Conservation (phyloP, 1,139 yeast species). For the Nakaseomyces sp. region DNA sequence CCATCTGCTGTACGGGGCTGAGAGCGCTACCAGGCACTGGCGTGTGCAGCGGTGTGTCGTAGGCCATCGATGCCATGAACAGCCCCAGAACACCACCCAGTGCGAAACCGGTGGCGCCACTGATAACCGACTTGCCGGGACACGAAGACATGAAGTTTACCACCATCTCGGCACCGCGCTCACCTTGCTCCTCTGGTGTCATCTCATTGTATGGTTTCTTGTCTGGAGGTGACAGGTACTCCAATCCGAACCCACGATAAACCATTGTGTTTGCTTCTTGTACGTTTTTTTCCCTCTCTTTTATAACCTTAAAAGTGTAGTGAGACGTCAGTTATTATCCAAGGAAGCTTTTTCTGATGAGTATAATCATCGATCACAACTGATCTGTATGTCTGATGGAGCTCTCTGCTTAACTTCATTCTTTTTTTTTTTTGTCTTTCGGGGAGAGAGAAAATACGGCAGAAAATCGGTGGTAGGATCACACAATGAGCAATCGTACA, state of each 20-base stretch:
- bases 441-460: no score
- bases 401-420: no score
- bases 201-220: slow-evolving; percentile 52
- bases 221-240: slow-evolving; percentile 32
- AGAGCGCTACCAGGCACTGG: slow-evolving; percentile 37
- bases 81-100: slow-evolving; percentile 94
- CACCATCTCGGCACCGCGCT: slow-evolving; percentile 80
- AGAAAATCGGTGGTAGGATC: no score
- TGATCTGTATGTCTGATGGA: no score
- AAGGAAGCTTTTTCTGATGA: no score
- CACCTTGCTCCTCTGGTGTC: slow-evolving; percentile 91
- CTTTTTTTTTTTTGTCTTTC: no score
- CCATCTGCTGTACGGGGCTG: slow-evolving; percentile 34
- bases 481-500: no score
- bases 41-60: slow-evolving; percentile 32
- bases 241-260: slow-evolving; percentile 36
- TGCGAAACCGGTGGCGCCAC: slow-evolving; percentile 91
- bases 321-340: no score
- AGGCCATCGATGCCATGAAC: slow-evolving; percentile 83
- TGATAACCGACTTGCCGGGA: slow-evolving; percentile 86
- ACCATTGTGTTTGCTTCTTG: slow-evolving; percentile 24
- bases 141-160: slow-evolving; percentile 82
- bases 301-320: no score
- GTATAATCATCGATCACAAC: no score
- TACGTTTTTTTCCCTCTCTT: background rate